Conservation (phyloP, 768 basidiomycete genomes). For the Tylopilus sp. region DNA sequence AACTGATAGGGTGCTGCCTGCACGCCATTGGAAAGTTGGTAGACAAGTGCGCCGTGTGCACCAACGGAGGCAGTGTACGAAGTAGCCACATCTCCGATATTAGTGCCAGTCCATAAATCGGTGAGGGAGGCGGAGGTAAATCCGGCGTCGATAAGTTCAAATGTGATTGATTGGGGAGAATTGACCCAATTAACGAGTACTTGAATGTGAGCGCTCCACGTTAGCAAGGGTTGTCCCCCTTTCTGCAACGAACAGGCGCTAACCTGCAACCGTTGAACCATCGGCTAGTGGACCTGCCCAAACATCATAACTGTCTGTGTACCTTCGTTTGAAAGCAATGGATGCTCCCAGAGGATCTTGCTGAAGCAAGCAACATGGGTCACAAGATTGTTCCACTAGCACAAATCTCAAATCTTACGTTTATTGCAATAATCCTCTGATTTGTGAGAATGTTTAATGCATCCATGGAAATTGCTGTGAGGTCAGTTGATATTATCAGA, state of each 20-base stretch:
- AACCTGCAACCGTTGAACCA: constrained; percentile 4
- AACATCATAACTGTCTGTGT: constrained; percentile 8
- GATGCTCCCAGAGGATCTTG: constrained; percentile 13
- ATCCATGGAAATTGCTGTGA: not conserved
- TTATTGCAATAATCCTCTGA: constrained; percentile 4
- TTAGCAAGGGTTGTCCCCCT: no score
- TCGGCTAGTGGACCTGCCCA: constrained; percentile 7
- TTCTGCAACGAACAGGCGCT: not conserved
- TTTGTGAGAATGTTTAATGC: constrained; percentile 7
- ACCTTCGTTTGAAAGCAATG: constrained; percentile 6
- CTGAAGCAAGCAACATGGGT: constrained; percentile 1
- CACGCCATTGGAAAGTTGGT: not conserved
- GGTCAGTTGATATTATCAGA: constrained; percentile 9
- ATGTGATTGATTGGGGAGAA: not conserved
- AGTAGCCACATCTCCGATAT: not conserved
- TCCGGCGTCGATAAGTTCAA: constrained; percentile 3
- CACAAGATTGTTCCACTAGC: not conserved
- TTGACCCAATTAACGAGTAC: constrained; percentile 10
- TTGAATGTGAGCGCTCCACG: not conserved
- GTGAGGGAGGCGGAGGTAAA: constrained; percentile 1
- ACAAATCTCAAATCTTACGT: not conserved
- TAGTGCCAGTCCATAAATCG: constrained; percentile 5
- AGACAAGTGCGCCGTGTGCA: constrained; percentile 5
- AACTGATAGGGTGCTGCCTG: not conserved
- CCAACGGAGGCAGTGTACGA: not conserved